These are phyloP conservation scores for Collybia mongolica DNA, from an alignment of 768 basidiomycete species.

Conservation along the genomic window DNA sequence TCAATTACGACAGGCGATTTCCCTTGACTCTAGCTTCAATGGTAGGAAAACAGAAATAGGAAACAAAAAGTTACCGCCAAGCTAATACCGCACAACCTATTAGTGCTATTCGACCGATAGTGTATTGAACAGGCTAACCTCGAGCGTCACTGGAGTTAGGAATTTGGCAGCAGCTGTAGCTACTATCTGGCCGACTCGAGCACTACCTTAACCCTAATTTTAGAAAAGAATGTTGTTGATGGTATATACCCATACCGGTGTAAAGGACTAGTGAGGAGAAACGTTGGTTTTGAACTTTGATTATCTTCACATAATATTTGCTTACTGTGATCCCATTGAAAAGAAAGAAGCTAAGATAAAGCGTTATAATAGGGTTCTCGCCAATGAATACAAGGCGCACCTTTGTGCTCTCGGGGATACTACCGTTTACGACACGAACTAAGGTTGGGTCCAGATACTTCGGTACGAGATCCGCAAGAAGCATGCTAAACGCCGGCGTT, in stretches of 20 bases:
- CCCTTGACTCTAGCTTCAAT: slow-evolving; percentile 27
- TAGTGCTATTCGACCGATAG: neutral
- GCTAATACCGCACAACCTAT: slow-evolving; percentile 29
- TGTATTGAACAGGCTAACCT: slow-evolving; percentile 20
- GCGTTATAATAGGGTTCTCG: neutral
- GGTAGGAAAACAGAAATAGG: neutral
- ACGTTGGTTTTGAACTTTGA: neutral
- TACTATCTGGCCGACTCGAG: slow-evolving; percentile 64
- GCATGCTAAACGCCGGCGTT: slow-evolving; percentile 48
- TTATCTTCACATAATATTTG: slow-evolving; percentile 1
- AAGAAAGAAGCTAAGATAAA: slow-evolving; percentile 56
- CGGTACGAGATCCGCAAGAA: slow-evolving; percentile 66
- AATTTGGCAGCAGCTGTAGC: slow-evolving; percentile 75
- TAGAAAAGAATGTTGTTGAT: neutral
- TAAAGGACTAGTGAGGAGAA: slow-evolving; percentile 48
- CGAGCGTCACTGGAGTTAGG: slow-evolving; percentile 62
- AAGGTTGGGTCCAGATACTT: slow-evolving; percentile 74
- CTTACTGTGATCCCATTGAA: slow-evolving; percentile 61
- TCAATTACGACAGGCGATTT: slow-evolving; percentile 80
- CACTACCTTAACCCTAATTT: slow-evolving; percentile 43
- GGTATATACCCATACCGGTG: slow-evolving; percentile 46
- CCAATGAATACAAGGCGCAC: slow-evolving; percentile 18
- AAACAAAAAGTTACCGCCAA: slow-evolving; percentile 33
- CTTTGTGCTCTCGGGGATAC: slow-evolving; percentile 59
- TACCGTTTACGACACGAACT: slow-evolving; percentile 70